These are phyloP conservation scores for Gamarada debralockiae DNA, from an alignment of 495 filamentous ascomycete species.

Conservation along the genomic window DNA sequence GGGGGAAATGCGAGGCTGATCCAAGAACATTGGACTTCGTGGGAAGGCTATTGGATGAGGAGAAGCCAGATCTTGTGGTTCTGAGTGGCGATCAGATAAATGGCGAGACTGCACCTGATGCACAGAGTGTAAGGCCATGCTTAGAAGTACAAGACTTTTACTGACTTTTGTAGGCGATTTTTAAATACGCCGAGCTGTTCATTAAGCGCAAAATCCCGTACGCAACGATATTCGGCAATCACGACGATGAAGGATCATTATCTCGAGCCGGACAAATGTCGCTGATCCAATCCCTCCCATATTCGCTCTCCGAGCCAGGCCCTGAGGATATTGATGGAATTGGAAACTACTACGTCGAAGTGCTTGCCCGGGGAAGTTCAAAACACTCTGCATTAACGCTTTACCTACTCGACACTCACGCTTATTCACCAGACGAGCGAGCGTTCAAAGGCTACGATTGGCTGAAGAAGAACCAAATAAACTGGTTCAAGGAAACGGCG, in stretches of 20 bases:
- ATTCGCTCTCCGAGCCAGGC: slow-evolving; percentile 78
- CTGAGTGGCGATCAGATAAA: slow-evolving; percentile 94
- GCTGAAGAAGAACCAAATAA: slow-evolving; percentile 89
- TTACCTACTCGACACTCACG: slow-evolving; percentile 91
- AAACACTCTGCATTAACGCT: slow-evolving; percentile 87
- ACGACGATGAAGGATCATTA: slow-evolving; percentile 89
- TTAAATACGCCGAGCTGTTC: slow-evolving; percentile 86
- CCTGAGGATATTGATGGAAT: slow-evolving; percentile 82
- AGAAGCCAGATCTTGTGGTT: slow-evolving; percentile 88
- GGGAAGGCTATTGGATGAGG: slow-evolving; percentile 69
- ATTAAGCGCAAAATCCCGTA: slow-evolving; percentile 87
- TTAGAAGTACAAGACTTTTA: background rate
- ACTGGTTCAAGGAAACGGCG: slow-evolving; percentile 84
- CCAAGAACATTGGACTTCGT: slow-evolving; percentile 89
- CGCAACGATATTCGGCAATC: slow-evolving; percentile 93
- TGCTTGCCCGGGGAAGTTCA: slow-evolving; percentile 73
- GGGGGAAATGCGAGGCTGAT: slow-evolving; percentile 84
- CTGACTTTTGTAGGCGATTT: slow-evolving; percentile 57
- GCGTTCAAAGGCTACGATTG: slow-evolving; percentile 89
- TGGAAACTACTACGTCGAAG: slow-evolving; percentile 92
- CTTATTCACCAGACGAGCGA: slow-evolving; percentile 85
- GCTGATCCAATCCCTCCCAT: slow-evolving; percentile 80
- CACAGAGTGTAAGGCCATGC: slow-evolving; percentile 58
- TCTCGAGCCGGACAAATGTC: slow-evolving; percentile 75
- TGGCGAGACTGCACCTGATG: slow-evolving; percentile 86